Conservation (phyloP, 192 early-diverging fungal species). For the Backusella luteola region DNA sequence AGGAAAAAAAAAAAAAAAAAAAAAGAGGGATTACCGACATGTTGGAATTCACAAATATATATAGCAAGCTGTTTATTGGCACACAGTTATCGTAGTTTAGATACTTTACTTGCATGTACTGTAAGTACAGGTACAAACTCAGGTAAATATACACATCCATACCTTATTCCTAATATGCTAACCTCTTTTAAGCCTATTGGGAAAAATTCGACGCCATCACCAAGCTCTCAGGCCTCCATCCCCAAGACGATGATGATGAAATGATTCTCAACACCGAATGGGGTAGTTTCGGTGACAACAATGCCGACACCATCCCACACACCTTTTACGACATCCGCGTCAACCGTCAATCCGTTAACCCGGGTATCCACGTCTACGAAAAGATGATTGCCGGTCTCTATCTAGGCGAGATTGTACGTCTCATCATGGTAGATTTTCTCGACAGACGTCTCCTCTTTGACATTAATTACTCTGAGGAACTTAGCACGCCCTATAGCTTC, state of each 20-base stretch:
- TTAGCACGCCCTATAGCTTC: constrained; percentile 73
- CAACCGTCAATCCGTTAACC: constrained; percentile 78
- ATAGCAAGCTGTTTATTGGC: constrained; percentile 81
- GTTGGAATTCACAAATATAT: too few species aligned
- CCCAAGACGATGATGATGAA: constrained; percentile 40
- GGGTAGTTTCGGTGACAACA: constrained; percentile 86
- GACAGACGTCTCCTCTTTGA: constrained; percentile 77
- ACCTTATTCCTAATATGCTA: too few species aligned
- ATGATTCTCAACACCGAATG: constrained; percentile 97
- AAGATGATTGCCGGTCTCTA: constrained; percentile 95
- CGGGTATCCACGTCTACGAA: constrained; percentile 79
- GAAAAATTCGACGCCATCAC: constrained; percentile 71
- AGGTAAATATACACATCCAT: not conserved
- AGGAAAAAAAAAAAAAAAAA: not conserved
- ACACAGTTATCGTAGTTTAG: constrained; percentile 77
- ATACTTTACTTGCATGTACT: constrained; percentile 82
- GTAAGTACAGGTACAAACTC: constrained; percentile 95
- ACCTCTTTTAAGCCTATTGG: constrained; percentile 64
- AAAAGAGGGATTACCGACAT: too few species aligned
- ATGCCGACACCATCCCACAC: constrained; percentile 68
- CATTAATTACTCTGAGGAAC: constrained; percentile 53
- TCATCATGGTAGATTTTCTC: constrained; percentile 75
- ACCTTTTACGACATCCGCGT: constrained; percentile 80
- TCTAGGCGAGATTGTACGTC: constrained; percentile 84
- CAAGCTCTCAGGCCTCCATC: constrained; percentile 54